A percentile compares a stretch with the other conserved stretches of the same genome.
Conservation (phyloP, 768 basidiomycete species). For the Plicaturopsis crispa region DNA sequence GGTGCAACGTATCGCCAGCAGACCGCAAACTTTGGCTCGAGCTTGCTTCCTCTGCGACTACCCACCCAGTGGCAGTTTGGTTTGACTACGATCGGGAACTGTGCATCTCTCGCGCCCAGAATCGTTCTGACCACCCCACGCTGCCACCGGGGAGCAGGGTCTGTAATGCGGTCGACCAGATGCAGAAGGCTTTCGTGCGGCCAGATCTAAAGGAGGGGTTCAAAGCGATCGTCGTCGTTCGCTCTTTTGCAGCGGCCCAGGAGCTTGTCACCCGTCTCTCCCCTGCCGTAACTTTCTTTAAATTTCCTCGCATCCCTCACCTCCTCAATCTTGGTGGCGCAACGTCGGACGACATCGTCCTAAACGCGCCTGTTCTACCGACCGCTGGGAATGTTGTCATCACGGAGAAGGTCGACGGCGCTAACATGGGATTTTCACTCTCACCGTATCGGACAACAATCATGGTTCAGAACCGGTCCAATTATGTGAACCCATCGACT, state of each 20-base stretch:
- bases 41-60: slow-evolving; percentile 40
- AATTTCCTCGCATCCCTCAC: slow-evolving; percentile 58
- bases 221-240: slow-evolving; percentile 36
- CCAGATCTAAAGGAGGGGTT: slow-evolving; percentile 49
- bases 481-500: slow-evolving; percentile 45
- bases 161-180: slow-evolving; percentile 46
- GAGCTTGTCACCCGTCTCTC: slow-evolving; percentile 39
- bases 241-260: slow-evolving; percentile 42
- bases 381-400: slow-evolving; percentile 31
- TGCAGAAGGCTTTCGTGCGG: slow-evolving; percentile 34
- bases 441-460: slow-evolving; percentile 36
- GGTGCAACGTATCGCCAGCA: slow-evolving; percentile 42
- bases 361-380: slow-evolving; percentile 13
- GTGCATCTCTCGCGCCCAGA: slow-evolving; percentile 48
- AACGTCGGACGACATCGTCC: slow-evolving; percentile 44
- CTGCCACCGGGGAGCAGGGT: slow-evolving; percentile 49
- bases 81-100: slow-evolving; percentile 46
- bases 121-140: slow-evolving; percentile 50
- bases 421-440: slow-evolving; percentile 60
- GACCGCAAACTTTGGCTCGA: slow-evolving; percentile 45
- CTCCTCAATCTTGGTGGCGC: slow-evolving; percentile 51
- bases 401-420: slow-evolving; percentile 62
- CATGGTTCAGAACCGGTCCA: slow-evolving; percentile 55
- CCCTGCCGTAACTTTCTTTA: slow-evolving; percentile 32
- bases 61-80: slow-evolving; percentile 39